A percentile compares a stretch with the other conserved stretches of the same genome.
These are phyloP conservation scores for Colletotrichum kahawae DNA, from an alignment of 2,329 filamentous ascomycete genomes.

Conservation along the genomic window DNA sequence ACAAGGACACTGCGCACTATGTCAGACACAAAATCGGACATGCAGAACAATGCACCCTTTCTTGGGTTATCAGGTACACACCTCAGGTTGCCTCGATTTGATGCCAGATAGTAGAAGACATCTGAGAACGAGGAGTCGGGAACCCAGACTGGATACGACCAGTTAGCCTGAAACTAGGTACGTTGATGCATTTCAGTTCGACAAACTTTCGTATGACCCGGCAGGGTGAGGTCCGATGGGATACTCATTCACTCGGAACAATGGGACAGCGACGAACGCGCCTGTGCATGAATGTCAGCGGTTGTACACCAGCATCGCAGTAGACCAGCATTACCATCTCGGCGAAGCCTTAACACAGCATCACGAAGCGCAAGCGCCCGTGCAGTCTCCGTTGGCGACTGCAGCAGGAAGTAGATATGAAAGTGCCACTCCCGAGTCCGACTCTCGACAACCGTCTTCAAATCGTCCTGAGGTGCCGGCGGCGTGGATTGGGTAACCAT, in stretches of 20 bases:
- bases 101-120: constrained; percentile 37
- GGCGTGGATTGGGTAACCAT: constrained; percentile 21
- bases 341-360: constrained; percentile 34
- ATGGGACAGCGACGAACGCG: constrained; percentile 37
- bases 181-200: not conserved
- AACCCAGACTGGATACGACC: constrained; percentile 30
- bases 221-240: constrained; percentile 38
- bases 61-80: not conserved
- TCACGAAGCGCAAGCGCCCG: constrained; percentile 37
- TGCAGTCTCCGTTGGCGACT: constrained; percentile 34
- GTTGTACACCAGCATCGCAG: rapidly evolving
- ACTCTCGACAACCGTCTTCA: constrained; percentile 32
- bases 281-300: constrained; percentile 22
- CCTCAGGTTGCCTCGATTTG: constrained; percentile 35
- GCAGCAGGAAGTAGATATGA: constrained; percentile 38
- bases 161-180: not conserved
- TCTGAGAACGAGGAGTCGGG: constrained; percentile 38
- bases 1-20: constrained; percentile 29
- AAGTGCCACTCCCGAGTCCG: constrained; percentile 38
- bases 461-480: constrained; percentile 28
- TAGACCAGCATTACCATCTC: constrained; percentile 29
- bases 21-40: not conserved
- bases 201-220: constrained; percentile 38
- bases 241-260: constrained; percentile 35
- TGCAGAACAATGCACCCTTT: not conserved